These are phyloP conservation scores for Lanmaoa rubissima DNA, from an alignment of 768 basidiomycete species.

Conservation along the genomic window DNA sequence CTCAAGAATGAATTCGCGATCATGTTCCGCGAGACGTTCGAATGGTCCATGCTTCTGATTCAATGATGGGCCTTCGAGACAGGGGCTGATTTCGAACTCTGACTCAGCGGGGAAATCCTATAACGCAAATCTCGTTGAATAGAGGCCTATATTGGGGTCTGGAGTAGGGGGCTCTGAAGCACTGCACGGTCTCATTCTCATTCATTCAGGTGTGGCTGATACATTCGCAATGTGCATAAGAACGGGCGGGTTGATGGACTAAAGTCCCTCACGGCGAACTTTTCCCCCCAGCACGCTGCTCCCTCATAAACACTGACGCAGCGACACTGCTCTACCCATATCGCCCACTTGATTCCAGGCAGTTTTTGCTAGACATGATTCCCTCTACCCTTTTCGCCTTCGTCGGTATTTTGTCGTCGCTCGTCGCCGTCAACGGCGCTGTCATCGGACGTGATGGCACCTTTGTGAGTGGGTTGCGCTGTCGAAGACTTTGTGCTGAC, in stretches of 20 bases:
- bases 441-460: conserved; percentile 17
- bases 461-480: conserved; percentile 6
- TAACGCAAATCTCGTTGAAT: not conserved
- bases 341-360: not conserved
- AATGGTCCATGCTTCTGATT: not conserved
- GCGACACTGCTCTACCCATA: not conserved
- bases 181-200: not conserved
- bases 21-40: not conserved
- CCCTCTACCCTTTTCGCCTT: conserved; percentile 8
- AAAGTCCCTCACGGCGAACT: not conserved
- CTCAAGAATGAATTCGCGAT: conserved; percentile 1
- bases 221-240: conserved; percentile 11
- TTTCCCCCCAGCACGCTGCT: not conserved
- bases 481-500: not conserved
- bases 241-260: not conserved
- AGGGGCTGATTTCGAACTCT: conserved; percentile 1
- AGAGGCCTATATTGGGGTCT: too few relatives aligned
- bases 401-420: conserved; percentile 5
- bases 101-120: not conserved
- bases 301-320: not conserved
- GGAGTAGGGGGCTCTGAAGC: not conserved
- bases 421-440: conserved; percentile 16
- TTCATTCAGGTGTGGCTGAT: conserved; percentile 11
- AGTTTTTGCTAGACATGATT: not conserved
- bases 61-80: not conserved